Percentiles rank a stretch among this genome's conserved stretches.
These are phyloP conservation scores for Erythrophleum ivorense DNA, from an alignment of 331 rosid species.

Conservation along the genomic window DNA sequence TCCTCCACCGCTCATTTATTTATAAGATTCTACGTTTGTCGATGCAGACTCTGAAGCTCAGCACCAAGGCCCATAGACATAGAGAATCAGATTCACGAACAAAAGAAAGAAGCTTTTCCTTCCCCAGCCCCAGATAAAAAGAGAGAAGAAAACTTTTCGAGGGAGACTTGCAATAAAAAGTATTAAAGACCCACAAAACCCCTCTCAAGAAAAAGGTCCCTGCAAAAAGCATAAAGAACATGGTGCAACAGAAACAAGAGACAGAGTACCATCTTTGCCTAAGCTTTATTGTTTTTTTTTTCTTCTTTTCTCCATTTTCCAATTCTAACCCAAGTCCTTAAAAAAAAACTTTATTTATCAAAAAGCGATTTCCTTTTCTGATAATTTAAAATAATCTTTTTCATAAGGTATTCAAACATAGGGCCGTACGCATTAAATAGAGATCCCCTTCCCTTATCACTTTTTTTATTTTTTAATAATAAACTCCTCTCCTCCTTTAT, in stretches of 20 bases:
- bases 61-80: slow-evolving; percentile 31
- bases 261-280: slow-evolving; percentile 44
- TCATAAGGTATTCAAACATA: slow-evolving; percentile 15
- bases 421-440: slow-evolving; percentile 37
- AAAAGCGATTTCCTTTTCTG: neutral
- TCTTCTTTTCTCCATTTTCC: neutral
- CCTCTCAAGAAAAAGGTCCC: slow-evolving; percentile 48
- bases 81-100: neutral
- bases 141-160: slow-evolving; percentile 33
- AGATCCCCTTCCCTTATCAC: slow-evolving; percentile 25
- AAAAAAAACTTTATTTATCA: neutral
- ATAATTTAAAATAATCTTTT: neutral
- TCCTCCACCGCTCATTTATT: slow-evolving; percentile 34
- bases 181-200: slow-evolving; percentile 28
- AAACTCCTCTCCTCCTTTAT: slow-evolving; percentile 1
- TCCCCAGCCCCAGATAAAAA: slow-evolving; percentile 2
- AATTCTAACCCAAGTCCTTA: neutral
- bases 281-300: slow-evolving; percentile 11
- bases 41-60: slow-evolving; percentile 18
- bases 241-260: slow-evolving; percentile 50
- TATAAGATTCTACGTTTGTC: slow-evolving; percentile 1
- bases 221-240: slow-evolving; percentile 71
- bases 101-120: slow-evolving; percentile 20
- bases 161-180: slow-evolving; percentile 22
- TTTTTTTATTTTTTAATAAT: slow-evolving; percentile 8